Percentiles rank a stretch among this genome's conserved stretches.
Evolutionary conservation across 768 basidiomycete species (phyloP).

Genomic region (Cystobasidium onofrii): DNA sequence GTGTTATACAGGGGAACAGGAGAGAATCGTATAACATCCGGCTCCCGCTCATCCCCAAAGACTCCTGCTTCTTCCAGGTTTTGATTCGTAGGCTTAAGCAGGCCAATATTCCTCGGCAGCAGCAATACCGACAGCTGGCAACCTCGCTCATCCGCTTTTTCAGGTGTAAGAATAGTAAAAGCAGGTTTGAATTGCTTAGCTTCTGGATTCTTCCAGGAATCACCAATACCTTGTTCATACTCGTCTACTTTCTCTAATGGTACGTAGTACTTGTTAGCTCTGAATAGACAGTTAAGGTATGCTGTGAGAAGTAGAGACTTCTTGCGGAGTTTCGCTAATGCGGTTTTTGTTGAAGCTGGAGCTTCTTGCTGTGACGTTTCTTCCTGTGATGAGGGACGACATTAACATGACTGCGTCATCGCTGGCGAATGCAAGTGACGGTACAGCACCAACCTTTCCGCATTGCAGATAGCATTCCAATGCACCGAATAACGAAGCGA

Average conservation of each 20-base stretch:
- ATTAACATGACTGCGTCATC: no score
- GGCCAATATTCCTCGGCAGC: constrained; percentile 54
- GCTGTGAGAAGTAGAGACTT: constrained; percentile 43
- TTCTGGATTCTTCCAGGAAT: neutral
- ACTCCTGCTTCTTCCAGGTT: constrained; percentile 63
- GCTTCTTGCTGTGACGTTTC: constrained; percentile 22
- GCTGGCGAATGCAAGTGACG: no score
- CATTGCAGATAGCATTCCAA: constrained; percentile 48
- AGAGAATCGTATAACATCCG: constrained; percentile 82
- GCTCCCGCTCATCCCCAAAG: constrained; percentile 81
- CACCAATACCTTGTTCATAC: constrained; percentile 28
- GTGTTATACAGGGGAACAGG: constrained; percentile 83
- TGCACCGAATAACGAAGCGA: constrained; percentile 74
- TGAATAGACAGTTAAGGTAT: constrained; percentile 23
- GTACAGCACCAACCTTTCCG: neutral
- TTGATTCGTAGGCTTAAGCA: constrained; percentile 65
- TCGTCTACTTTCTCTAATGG: constrained; percentile 47
- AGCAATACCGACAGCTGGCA: constrained; percentile 82
- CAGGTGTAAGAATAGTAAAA: constrained; percentile 91
- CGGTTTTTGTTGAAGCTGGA: constrained; percentile 1
- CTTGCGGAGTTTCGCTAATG: constrained; percentile 46
- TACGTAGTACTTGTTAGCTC: constrained; percentile 59
- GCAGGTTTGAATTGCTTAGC: constrained; percentile 46
- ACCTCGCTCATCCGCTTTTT: constrained; percentile 59
- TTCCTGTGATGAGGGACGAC: constrained; percentile 48